phyloP scores from a whole-genome alignment of 441 rosid species.

The Pelargonium cotyledonis region DNA sequence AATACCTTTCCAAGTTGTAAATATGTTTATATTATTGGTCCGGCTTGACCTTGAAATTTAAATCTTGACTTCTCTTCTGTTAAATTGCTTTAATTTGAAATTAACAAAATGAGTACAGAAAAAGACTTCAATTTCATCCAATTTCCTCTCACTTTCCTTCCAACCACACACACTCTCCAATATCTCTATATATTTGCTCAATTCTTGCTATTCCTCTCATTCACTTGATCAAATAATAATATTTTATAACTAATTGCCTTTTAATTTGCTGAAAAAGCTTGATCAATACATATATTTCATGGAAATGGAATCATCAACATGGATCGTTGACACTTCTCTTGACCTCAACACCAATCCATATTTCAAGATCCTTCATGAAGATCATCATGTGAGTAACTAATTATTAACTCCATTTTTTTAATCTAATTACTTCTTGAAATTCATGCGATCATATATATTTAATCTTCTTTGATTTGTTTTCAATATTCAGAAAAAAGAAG shows the following conservation, averaged over 20 bases:
- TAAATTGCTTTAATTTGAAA: too few relatives aligned
- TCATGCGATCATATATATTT: too few relatives aligned
- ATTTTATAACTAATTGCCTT: too few relatives aligned
- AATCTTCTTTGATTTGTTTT: too few relatives aligned
- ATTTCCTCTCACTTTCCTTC: background rate
- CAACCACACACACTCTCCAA: background rate
- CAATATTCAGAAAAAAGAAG: too few relatives aligned
- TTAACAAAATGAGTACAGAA: background rate
- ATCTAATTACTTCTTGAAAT: too few relatives aligned
- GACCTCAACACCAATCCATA: constrained; percentile 55
- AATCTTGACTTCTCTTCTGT: background rate
- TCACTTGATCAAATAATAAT: background rate
- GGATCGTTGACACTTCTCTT: constrained; percentile 50
- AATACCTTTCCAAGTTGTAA: too few relatives aligned
- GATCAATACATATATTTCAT: background rate
- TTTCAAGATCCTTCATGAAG: background rate
- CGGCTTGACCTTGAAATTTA: background rate
- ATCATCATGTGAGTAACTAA: background rate
- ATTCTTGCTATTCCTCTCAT: constrained; percentile 22
- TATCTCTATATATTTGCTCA: background rate
- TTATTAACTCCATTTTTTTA: background rate
- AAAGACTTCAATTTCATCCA: background rate
- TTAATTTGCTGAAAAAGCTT: background rate
- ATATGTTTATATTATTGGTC: background rate
- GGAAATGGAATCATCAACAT: constrained; percentile 8